Evolutionary conservation across 176 grass and related monocot species (phyloP).

Genomic region (Chloris gayana): DNA sequence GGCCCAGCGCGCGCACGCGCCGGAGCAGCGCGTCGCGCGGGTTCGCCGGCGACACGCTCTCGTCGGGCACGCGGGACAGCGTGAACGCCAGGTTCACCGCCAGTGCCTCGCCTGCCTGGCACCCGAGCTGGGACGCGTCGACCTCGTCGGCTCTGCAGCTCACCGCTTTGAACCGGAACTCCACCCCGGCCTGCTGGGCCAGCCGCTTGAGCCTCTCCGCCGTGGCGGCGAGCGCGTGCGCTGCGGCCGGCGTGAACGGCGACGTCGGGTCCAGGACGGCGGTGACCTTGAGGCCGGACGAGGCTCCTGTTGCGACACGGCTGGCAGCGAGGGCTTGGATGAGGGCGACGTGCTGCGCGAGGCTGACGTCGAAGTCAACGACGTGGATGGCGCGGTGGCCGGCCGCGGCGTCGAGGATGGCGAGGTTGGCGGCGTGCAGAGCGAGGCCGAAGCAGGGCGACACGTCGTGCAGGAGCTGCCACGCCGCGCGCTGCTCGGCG

Average conservation of each 20-base stretch:
- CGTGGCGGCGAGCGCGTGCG: conserved; percentile 32
- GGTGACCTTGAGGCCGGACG: conserved; percentile 67
- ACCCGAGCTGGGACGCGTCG: conserved; percentile 50
- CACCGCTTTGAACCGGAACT: conserved; percentile 56
- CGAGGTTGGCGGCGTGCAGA: conserved; percentile 62
- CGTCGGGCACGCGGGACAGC: conserved; percentile 74
- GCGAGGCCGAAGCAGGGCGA: conserved; percentile 75
- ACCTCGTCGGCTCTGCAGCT: conserved; percentile 47
- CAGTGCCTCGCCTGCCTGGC: conserved; percentile 63
- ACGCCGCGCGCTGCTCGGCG: conserved; percentile 46
- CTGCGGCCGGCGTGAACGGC: conserved; percentile 47
- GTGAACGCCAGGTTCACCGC: conserved; percentile 83
- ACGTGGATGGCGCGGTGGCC: conserved; percentile 57
- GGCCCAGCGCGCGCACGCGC: conserved; percentile 65
- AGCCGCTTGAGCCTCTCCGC: conserved; percentile 53
- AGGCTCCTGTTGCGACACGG: too few species aligned
- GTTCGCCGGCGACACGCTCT: conserved; percentile 87
- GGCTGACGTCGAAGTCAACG: conserved; percentile 71
- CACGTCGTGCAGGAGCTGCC: conserved; percentile 55
- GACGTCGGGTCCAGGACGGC: conserved; percentile 78
- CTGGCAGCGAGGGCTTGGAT: conserved; percentile 56
- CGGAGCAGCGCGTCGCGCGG: conserved; percentile 88
- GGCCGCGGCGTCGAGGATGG: conserved; percentile 60
- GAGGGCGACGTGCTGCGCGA: conserved; percentile 55
- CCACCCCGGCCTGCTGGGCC: conserved; percentile 49